These are phyloP conservation scores for Cordyceps cicadae DNA, from an alignment of 2,329 filamentous ascomycete species.

Conservation along the genomic window DNA sequence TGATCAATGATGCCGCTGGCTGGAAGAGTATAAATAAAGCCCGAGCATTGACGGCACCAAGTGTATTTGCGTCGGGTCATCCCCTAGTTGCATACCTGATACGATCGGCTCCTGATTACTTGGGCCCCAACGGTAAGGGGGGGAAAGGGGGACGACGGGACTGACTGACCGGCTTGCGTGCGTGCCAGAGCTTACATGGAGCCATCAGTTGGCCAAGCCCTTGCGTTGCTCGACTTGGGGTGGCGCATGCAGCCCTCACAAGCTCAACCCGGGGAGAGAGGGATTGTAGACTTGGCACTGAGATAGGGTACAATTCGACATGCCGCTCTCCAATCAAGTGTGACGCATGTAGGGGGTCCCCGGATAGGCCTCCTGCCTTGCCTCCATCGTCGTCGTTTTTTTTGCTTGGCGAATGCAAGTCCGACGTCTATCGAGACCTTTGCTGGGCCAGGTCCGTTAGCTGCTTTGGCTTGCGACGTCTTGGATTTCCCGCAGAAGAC, in stretches of 20 bases:
- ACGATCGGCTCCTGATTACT: constrained; percentile 1
- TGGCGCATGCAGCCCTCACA: neutral
- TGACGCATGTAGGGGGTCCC: neutral
- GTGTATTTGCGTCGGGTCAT: neutral
- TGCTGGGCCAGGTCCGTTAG: neutral
- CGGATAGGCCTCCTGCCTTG: neutral
- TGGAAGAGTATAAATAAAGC: neutral
- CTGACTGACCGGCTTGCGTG: no score
- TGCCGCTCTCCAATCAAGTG: neutral
- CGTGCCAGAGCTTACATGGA: no score
- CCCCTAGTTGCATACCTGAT: neutral
- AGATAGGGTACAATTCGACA: neutral
- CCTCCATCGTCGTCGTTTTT: neutral
- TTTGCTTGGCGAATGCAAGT: neutral
- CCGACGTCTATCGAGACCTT: neutral
- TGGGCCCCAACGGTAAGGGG: neutral
- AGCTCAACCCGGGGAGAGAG: neutral
- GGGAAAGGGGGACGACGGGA: no score
- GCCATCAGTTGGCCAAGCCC: neutral
- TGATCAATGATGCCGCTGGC: neutral
- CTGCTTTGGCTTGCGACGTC: neutral
- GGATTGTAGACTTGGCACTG: neutral
- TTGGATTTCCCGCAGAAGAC: neutral
- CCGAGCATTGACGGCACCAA: neutral
- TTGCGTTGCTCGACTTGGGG: no score